Evolutionary conservation across 192 early-diverging fungal species (phyloP), one percentile per base, ranked within the genome.

Genomic region (Gamsiella multidivaricata): DNA sequence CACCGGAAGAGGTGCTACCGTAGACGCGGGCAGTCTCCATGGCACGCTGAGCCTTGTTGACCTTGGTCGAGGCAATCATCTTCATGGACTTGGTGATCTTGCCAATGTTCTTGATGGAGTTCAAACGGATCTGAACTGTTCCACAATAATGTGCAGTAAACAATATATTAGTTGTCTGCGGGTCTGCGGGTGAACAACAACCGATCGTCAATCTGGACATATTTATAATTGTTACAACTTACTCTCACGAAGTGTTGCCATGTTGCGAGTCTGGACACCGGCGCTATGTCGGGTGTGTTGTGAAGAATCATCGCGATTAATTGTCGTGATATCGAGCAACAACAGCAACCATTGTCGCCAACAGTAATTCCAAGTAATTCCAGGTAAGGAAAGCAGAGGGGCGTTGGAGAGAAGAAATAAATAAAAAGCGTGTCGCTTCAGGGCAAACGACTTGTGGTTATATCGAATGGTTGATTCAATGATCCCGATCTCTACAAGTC

Each of bases 41-140:
- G 71, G 84, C 86, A 60, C 91, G 88, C 87, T 97, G 93, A 32
- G 96, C 93, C 84, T 91, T 93, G 79, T 9, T 81, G 78, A 97
- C 94, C 89, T 99, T 99, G 84, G 96, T 99, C 42, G 97, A 97
- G 41, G 97, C 96, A 97, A 99, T 99, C 95, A 99, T 97, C 90
- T 99, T 99, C 97, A 99, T 99, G 47, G 96, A 98, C 85, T 97
- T 96, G 55, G 97, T 99, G 82, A 99, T 98, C 88, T 99, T 99
- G 75, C 92, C 94, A 87, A 98, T 99, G 91, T 96, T 98, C 68
- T 92, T 89, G 62, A 99, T 90, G 64, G 97, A 97, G 88, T 97
- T 96, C 80, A 97, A 84, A 63, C 97, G 95, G 61, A 91, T 82
- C 83, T 95, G 94, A 85, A 99, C 93, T 96, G 81, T 59, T 57